Evolutionary conservation across 495 filamentous ascomycete genomes (phyloP), one percentile per base, ranked within the genome.

Genomic region (Hypoxylon subgilvum): DNA sequence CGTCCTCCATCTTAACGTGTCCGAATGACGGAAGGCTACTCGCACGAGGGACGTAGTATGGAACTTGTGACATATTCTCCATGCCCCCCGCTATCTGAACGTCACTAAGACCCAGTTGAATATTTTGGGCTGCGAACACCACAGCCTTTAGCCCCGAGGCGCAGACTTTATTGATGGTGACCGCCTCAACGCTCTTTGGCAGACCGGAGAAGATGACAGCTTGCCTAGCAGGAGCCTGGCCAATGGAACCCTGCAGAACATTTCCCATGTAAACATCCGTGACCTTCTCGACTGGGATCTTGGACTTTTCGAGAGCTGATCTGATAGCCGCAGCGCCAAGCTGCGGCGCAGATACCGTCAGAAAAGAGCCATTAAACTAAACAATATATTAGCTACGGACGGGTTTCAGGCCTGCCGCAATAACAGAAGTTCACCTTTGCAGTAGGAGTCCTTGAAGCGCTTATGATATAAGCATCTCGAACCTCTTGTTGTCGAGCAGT

Each of bases 151-250:
- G 75, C 2, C 94, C 94, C 0, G 92, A 96, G 9, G 94, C 86
- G 75, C 94, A 98, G 23, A 98, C 94, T 71, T 98, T 98, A 79
- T 98, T 98, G 72, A 98, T 84, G 3, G 94, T 97, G 47, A 86
- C 82, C 16, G 92, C 86, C 72, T 98, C 94, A 28, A 94, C 83
- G 5, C 80, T 83, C 6, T 82, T 74, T 1, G 90, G 79, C 6
- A 98, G 84, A 8, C 91, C 92, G n/a, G 94, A 88, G 65, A 90
- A 90, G 41, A 97, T 88, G 41, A 83, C 79, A 18, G 93, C 94
- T 75, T 98, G 94, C 23, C 94, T 87, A 14, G 94, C 92, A 1
- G 94, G 94, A 2, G 94, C 84, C 71, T 98, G 94, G 25, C 94
- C 94, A 13, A 91, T 80, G 35, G 80, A 80, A 12, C 82, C 93